Base-by-base conservation (phyloP, 2,329 filamentous ascomycete species). In the Alternaria brassicae region DNA sequence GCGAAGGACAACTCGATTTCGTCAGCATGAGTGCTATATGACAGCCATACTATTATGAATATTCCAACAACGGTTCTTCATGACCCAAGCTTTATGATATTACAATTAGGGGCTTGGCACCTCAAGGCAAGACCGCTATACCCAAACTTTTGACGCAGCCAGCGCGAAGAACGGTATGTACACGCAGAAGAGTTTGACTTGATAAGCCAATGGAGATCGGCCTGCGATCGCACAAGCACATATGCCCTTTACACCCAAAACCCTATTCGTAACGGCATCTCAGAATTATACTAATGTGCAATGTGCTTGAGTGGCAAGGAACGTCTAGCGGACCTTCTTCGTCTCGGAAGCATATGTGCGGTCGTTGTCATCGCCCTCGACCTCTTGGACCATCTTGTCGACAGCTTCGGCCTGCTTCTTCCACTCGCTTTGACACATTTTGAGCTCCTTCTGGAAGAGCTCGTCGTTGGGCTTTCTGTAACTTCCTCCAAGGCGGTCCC, bases 381-480 rank as follows among this genome's bases (percentile, higher is more conserved):
- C 91, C 72, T 91, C 86, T 77, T 88, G 85, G 58, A 93, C 87
- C 64, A 93, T 88, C 70, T 82, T 82, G 78, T 95, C 91, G 83
- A 92, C 92, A 76, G 90, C 89, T 75, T 86, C 83, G 61, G 84
- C 83, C 81, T 97, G 93, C 73, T 87, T 86, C 73, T 89, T 85
- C 92, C 92, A 96, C 76, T 92, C 89, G 61, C 84, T 84, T 71
- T 91, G 81, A 64, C 86, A 90, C 90, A 95, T 93, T 84, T 96
- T 97, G 70, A 87, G 88, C 77, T 95, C 90, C 76, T 89, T 89
- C 70, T 88, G 81, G 82, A 97, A 97, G 68, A 97, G 85, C 79
- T 93, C 92, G 56, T 89, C 86, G 69, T 95, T 94, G 5, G 93
- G 93, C 82, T 89, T 88, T 70, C 91, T 85, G 82, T 97, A 97